Evolutionary conservation across 345 rosid species (phyloP).

Genomic region (Camelina sativa): DNA sequence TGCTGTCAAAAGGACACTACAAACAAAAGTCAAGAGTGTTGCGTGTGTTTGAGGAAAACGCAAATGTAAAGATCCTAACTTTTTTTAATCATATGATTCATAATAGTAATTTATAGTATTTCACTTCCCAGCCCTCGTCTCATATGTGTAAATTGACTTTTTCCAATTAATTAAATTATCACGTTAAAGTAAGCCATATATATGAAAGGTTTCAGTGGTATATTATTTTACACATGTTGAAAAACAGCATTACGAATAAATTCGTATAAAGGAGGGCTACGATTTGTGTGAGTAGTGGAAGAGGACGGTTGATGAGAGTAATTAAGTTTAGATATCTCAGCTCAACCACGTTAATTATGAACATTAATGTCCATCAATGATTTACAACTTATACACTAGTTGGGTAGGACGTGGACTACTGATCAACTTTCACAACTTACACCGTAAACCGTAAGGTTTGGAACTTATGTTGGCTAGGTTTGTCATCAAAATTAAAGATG

Average conservation of each 20-base stretch:
- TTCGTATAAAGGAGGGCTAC: neutral
- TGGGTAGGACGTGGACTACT: neutral
- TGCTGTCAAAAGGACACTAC: conserved; percentile 38
- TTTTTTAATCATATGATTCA: conserved; percentile 1
- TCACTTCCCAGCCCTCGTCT: conserved; percentile 11
- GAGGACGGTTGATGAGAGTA: conserved; percentile 35
- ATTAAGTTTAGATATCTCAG: neutral
- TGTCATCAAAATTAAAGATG: neutral
- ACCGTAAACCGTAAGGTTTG: neutral
- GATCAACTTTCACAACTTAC: no score
- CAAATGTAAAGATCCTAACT: conserved; percentile 12
- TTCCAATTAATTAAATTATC: neutral
- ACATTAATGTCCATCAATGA: neutral
- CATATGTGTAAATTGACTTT: neutral
- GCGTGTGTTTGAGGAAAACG: conserved; percentile 45
- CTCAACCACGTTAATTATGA: conserved; percentile 21
- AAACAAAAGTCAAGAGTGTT: conserved; percentile 39
- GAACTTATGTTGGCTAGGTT: neutral
- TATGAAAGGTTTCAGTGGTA: neutral
- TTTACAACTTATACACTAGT: neutral
- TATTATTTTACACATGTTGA: neutral
- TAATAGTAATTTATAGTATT: neutral
- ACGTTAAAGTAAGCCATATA: neutral
- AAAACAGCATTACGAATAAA: neutral
- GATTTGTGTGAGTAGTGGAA: conserved; percentile 29